Evolutionary conservation across 2,329 filamentous ascomycete species (phyloP).

Genomic region (Balansia obtecta): DNA sequence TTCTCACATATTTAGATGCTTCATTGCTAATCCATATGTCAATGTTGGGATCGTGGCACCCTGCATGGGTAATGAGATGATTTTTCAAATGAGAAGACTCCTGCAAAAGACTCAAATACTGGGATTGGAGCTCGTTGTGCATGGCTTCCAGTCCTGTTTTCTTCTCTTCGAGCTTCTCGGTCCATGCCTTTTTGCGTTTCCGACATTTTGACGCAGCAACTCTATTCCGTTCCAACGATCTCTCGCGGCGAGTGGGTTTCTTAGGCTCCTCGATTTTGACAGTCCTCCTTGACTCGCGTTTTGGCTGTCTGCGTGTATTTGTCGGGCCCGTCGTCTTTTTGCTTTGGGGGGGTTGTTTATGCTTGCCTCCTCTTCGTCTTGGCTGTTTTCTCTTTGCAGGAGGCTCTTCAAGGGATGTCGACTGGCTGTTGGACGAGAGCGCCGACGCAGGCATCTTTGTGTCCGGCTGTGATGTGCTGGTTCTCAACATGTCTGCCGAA

Average conservation of each 20-base stretch:
- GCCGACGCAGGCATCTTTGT: background rate
- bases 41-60: constrained; percentile 40
- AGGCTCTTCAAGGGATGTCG: background rate
- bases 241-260: constrained; percentile 27
- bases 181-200: constrained; percentile 49
- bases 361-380: background rate
- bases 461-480: background rate
- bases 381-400: background rate
- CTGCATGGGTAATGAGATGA: constrained; percentile 38
- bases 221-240: constrained; percentile 58
- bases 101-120: constrained; percentile 28
- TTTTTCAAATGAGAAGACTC: constrained; percentile 37
- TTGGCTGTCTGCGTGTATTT: background rate
- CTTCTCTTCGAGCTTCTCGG: constrained; percentile 34
- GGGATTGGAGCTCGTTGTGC: constrained; percentile 29
- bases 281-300: background rate
- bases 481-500: background rate
- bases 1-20: constrained; percentile 34
- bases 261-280: background rate
- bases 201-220: constrained; percentile 64
- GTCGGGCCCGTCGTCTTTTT: background rate
- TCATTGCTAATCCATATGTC: constrained; percentile 40
- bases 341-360: background rate
- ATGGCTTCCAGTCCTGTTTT: constrained; percentile 31
- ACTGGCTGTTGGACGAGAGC: background rate